Evolutionary conservation across 1,139 yeast species (phyloP), one percentile per base, ranked within the genome.

Genomic region (Suhomyces panamericanus): DNA sequence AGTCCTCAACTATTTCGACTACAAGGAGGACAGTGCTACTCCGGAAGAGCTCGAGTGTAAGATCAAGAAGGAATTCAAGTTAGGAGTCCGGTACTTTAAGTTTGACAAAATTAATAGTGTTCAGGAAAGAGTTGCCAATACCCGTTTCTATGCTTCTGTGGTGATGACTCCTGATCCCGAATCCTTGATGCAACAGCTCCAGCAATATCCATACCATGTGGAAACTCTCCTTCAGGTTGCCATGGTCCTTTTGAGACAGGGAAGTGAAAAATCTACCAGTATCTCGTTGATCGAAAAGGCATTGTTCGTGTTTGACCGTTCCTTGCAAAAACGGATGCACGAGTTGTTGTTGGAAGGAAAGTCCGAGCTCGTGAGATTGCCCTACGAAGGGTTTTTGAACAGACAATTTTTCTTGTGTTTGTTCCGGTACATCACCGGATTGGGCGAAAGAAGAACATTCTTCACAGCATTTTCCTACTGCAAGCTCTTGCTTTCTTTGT

Each of bases 181-280:
- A 48, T 74, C 85, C 0, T 66, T 86, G 43, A 78, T 85, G 55
- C 69, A 67, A 32, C 60, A 83, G 38, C 64, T 85, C 17, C 80
- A 80, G 42, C 76, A 70, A 49, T 69, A 72, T 48, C 95, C 96
- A 6, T 88, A 87, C 57, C 93, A 86, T 56, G 81, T 82, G 3
- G 90, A 86, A 48, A 84, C 93, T 0, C 67, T 88, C n/a, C 66
- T 89, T 37, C 96, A 88, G 64, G 87, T 85, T 1, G 87, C 95
- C 1, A 79, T 84, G 65, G 85, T 87, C 15, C 64, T 87, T 41
- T 74, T 84, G 31, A 77, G 95, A 60, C 93, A 87, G 55, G 95
- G 95, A 27, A 87, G 85, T 50, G 71, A 73, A 47, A 85, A 83
- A 60, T 71, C 87, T 35, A 69, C 85, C 50, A 75, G 91, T 52